Evolutionary conservation across 805 yeast genomes (phyloP), one percentile per base, ranked within the genome.

Genomic region (Sugiyamaella floridensis): DNA sequence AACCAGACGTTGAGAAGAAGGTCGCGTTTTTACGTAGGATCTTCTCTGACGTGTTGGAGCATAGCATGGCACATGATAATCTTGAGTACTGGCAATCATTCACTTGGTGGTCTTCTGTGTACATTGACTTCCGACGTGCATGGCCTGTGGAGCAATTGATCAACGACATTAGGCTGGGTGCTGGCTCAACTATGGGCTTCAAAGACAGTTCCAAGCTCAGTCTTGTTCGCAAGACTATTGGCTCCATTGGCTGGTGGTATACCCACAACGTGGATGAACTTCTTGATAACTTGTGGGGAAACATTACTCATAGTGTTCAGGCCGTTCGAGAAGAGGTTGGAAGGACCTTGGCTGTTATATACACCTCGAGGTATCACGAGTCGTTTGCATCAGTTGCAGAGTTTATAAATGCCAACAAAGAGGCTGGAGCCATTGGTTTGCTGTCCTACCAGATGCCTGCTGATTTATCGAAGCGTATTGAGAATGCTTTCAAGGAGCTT

Each of bases 1-100:
- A 47, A n/a, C 51, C 44, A 1, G 56, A 59, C 11, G 45, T 47
- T 4, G 50, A 51, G 1, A 40, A 45, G 28, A 53, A 54, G 43
- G 43, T 50, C 15, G 48, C 40, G 10, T 18, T 8, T 70, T 83
- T 53, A 86, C 83, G 58, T 61, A 57, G 62, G 0, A 42, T 61
- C 9, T 45, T 67, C 16, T 16, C 49, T n/a, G 45, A 34, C n/a
- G 40, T 50, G 9, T 11, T 52, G 6, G 58, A 63, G 0, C 69
- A 75, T 34, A 87, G 83, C 45, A 67, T 92, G 51, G 78, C 87
- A 1, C 95, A 89, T 2, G 93, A 89, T 32, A 84, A 83, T 2
- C 68, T 76, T 40, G 78, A 76, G 16, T 80, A 86, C 42, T 93
- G 97, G 97, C 74, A 75, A 37, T 77, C 88, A 0, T 78, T 87